These are phyloP conservation scores for Suillus placidus DNA, from an alignment of 768 basidiomycete genomes.

Conservation along the genomic window DNA sequence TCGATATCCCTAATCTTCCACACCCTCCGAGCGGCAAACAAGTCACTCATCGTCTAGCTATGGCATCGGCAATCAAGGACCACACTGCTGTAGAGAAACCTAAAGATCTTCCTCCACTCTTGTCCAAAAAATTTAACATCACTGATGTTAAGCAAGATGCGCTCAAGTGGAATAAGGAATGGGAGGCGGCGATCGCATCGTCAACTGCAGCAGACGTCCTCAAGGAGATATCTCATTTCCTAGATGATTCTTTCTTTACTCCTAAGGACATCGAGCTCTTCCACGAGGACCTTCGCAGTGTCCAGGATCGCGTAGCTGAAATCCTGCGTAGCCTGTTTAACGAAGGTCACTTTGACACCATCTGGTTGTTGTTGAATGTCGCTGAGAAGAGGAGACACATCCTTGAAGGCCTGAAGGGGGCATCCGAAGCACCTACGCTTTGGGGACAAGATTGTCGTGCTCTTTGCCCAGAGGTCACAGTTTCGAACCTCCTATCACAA, in stretches of 20 bases:
- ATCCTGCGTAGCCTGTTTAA: not conserved
- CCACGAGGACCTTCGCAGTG: constrained; percentile 3
- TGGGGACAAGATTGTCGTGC: constrained; percentile 19
- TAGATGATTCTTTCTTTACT: not conserved
- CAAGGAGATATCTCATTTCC: constrained; percentile 4
- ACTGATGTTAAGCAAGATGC: constrained; percentile 14
- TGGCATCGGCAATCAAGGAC: not conserved
- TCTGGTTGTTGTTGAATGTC: constrained; percentile 22
- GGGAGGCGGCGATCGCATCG: constrained; percentile 20
- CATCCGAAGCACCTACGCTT: constrained; percentile 6
- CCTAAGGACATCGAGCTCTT: not conserved
- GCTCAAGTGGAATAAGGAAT: constrained; percentile 24
- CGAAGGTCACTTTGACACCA: constrained; percentile 12
- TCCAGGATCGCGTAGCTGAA: not conserved
- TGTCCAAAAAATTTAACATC: constrained; percentile 10
- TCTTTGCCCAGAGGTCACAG: constrained; percentile 22
- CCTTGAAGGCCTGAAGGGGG: constrained; percentile 17
- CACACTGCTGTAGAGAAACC: not conserved
- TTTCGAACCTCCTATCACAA: constrained; percentile 13
- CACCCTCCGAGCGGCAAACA: not conserved
- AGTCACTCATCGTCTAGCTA: not conserved
- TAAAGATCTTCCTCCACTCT: not conserved
- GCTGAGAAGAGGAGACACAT: constrained; percentile 17
- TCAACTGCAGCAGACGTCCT: constrained; percentile 17
- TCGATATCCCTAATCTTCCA: not conserved